A percentile compares a stretch with the other conserved stretches of the same genome.
Evolutionary conservation across 2,329 filamentous ascomycete genomes (phyloP).

Genomic region (Metarhizium anisopliae): DNA sequence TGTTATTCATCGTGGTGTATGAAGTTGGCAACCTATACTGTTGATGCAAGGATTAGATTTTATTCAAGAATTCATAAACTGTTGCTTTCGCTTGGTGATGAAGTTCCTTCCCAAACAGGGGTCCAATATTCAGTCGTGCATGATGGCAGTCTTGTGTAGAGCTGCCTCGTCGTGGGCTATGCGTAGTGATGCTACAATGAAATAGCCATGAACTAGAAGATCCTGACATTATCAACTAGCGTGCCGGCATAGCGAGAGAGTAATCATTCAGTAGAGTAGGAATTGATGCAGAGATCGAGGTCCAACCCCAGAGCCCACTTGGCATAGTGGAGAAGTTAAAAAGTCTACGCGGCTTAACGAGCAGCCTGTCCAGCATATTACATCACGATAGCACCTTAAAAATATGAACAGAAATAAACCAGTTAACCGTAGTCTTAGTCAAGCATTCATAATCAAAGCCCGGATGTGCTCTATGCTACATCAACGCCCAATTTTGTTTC

Average conservation of each 20-base stretch:
- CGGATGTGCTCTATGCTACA: slow-evolving; percentile 34
- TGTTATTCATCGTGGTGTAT: slow-evolving; percentile 12
- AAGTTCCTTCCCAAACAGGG: too few relatives aligned
- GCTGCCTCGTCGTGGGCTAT: too few relatives aligned
- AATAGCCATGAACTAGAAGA: too few relatives aligned
- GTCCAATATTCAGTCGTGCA: too few relatives aligned
- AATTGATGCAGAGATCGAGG: too few relatives aligned
- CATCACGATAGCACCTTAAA: slow-evolving; percentile 3
- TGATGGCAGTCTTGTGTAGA: too few relatives aligned
- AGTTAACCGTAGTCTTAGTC: slow-evolving; percentile 15
- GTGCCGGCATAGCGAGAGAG: too few relatives aligned
- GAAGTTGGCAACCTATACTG: slow-evolving; percentile 7
- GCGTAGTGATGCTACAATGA: too few relatives aligned
- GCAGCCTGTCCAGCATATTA: slow-evolving; percentile 1
- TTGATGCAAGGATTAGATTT: background rate
- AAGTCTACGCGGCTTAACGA: background rate
- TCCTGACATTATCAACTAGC: too few relatives aligned
- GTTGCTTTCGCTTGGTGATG: too few relatives aligned
- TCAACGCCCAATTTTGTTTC: slow-evolving; percentile 29
- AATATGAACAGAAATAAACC: background rate
- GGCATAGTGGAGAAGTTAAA: background rate
- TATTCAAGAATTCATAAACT: background rate
- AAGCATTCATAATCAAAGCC: slow-evolving; percentile 31
- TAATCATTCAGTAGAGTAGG: too few relatives aligned
- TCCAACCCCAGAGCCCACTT: background rate